These are phyloP conservation scores for Erigeron canadensis DNA, from an alignment of 129 eudicot genomes.

Conservation along the genomic window DNA sequence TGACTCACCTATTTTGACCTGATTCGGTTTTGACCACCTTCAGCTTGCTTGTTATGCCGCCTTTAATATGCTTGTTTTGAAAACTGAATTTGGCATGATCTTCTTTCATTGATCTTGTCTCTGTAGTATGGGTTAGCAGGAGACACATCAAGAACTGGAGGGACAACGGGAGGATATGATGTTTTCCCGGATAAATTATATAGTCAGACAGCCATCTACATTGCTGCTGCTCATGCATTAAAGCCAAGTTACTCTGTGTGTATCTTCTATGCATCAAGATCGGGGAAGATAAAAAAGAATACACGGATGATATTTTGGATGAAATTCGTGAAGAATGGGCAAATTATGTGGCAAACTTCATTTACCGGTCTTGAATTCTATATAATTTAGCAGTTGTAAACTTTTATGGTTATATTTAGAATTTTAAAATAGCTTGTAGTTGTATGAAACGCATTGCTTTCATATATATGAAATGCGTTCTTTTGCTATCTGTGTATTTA, in stretches of 20 bases:
- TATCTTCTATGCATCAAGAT: not conserved
- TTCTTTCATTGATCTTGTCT: slow-evolving; percentile 1
- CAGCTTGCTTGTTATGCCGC: not conserved
- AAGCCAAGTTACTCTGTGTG: slow-evolving; percentile 83
- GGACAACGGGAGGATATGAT: slow-evolving; percentile 51
- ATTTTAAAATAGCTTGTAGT: too few relatives aligned
- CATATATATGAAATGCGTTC: too few relatives aligned
- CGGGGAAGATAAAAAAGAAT: too few relatives aligned
- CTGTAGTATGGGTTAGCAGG: too few relatives aligned
- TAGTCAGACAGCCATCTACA: slow-evolving; percentile 89
- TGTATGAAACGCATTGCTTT: too few relatives aligned
- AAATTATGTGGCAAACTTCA: too few relatives aligned
- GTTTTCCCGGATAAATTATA: slow-evolving; percentile 74
- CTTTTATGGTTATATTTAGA: too few relatives aligned
- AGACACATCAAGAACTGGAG: slow-evolving; percentile 89
- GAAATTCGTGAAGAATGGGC: too few relatives aligned
- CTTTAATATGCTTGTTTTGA: not conserved
- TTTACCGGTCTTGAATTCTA: too few relatives aligned
- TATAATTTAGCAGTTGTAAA: too few relatives aligned
- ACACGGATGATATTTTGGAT: too few relatives aligned
- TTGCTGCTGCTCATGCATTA: slow-evolving; percentile 96
- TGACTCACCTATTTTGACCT: not conserved
- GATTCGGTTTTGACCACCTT: not conserved
- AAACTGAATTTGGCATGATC: slow-evolving; percentile 1
- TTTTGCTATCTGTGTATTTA: too few relatives aligned